Conservation (phyloP, 2,329 filamentous ascomycete species). For the Colletotrichum filicis region DNA sequence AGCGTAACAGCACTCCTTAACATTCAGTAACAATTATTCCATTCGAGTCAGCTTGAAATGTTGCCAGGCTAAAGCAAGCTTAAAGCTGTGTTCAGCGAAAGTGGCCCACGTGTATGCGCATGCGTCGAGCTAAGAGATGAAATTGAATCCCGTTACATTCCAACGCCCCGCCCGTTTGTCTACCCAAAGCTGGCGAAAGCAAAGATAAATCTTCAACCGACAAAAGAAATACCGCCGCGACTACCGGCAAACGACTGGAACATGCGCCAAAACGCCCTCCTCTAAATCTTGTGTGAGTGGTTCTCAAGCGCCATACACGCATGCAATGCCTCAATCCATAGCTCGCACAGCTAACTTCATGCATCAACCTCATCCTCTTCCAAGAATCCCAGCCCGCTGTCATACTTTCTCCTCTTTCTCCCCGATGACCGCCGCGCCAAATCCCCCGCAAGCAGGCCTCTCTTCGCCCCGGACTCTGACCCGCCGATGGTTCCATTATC, state of each 20-base stretch:
- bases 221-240: neutral
- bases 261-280: conserved; percentile 18
- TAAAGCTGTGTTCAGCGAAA: neutral
- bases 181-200: neutral
- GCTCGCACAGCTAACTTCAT: neutral
- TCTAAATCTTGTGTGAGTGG: neutral
- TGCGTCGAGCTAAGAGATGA: neutral
- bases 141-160: neutral
- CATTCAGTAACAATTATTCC: neutral
- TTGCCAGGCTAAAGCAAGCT: neutral
- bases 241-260: conserved; percentile 9
- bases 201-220: neutral
- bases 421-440: conserved; percentile 44
- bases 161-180: neutral
- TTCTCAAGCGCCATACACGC: neutral
- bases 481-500: conserved; percentile 21
- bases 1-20: neutral
- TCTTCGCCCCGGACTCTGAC: conserved; percentile 36
- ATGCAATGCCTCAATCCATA: neutral
- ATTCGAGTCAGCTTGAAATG: neutral
- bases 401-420: conserved; percentile 59
- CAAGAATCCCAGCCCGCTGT: conserved; percentile 66
- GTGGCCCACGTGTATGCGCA: neutral
- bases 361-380: conserved; percentile 61
- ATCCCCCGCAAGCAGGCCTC: conserved; percentile 41